These are phyloP conservation scores for Euphorbia tirucalli DNA, from an alignment of 345 rosid species.

Conservation along the genomic window DNA sequence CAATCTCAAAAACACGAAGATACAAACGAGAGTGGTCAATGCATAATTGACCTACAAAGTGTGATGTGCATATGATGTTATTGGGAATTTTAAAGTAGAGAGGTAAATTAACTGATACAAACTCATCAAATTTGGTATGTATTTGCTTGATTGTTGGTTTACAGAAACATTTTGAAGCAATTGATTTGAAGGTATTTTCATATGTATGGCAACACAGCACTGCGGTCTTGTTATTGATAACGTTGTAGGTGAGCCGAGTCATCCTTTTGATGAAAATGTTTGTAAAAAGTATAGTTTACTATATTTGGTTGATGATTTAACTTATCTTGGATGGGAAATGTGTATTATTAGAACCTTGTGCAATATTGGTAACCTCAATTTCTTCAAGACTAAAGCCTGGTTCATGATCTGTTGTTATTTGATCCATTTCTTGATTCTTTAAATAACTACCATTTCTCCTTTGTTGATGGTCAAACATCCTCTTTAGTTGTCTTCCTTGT, in stretches of 20 bases:
- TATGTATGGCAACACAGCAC: no score
- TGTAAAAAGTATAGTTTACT: neutral
- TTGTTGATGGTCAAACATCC: constrained; percentile 81
- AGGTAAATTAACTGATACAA: neutral
- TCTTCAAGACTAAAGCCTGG: constrained; percentile 39
- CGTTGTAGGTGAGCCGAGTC: no score
- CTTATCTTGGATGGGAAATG: constrained; percentile 62
- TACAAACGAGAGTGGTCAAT: no score
- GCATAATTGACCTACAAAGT: no score
- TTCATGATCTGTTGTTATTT: constrained; percentile 18
- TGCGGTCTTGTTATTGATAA: no score
- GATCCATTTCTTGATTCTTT: constrained; percentile 32
- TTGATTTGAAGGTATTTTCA: neutral
- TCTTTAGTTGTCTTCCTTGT: constrained; percentile 74
- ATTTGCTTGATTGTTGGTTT: no score
- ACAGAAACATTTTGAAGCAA: neutral
- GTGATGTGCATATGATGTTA: neutral
- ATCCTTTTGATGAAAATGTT: neutral
- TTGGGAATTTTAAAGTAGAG: neutral
- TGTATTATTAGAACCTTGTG: constrained; percentile 44
- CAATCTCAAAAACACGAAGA: no score
- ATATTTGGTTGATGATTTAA: constrained; percentile 19
- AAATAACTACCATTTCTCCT: constrained; percentile 39
- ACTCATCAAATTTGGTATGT: no score
- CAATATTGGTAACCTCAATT: constrained; percentile 32